These are phyloP conservation scores for Cornus controversa DNA, from an alignment of 148 eudicot genomes.

Conservation along the genomic window DNA sequence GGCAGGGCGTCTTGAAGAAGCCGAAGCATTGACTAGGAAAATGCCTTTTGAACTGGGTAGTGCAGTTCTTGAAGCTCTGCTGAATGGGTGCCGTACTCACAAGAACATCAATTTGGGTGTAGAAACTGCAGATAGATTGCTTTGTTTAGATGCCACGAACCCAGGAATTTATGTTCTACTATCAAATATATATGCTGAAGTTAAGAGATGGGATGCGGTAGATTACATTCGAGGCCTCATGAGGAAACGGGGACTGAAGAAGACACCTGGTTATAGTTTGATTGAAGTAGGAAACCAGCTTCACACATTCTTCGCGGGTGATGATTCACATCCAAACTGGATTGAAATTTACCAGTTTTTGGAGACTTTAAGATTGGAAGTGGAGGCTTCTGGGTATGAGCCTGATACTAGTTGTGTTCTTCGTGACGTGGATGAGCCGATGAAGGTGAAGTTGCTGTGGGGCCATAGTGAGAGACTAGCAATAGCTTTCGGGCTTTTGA, in stretches of 20 bases:
- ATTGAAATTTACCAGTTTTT: slow-evolving; percentile 5
- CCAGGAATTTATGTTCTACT: slow-evolving; percentile 11
- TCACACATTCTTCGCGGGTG: slow-evolving; percentile 2
- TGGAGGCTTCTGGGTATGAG: slow-evolving; percentile 5
- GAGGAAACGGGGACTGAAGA: slow-evolving; percentile 4
- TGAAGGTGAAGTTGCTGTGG: slow-evolving; percentile 13
- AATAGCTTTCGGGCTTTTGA: slow-evolving; percentile 13
- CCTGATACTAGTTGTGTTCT: slow-evolving; percentile 19
- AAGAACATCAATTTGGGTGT: slow-evolving; percentile 4
- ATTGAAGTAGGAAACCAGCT: slow-evolving; percentile 10
- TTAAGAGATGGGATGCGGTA: slow-evolving; percentile 11
- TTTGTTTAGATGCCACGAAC: slow-evolving; percentile 4
- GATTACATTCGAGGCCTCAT: not conserved
- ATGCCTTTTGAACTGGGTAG: not conserved
- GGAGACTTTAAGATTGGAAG: slow-evolving; percentile 9
- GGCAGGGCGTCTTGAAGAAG: slow-evolving; percentile 10
- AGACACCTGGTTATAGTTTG: slow-evolving; percentile 7
- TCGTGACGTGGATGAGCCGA: slow-evolving; percentile 11
- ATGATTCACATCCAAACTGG: slow-evolving; percentile 11
- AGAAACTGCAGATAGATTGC: slow-evolving; percentile 9
- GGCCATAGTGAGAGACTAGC: slow-evolving; percentile 15
- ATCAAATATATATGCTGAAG: slow-evolving; percentile 16
- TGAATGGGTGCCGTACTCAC: slow-evolving; percentile 2
- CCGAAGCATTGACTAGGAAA: slow-evolving; percentile 3
- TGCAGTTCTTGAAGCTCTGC: slow-evolving; percentile 3